These are phyloP conservation scores for Dendrocalamus latiflorus DNA, from an alignment of 202 grass and related monocot species.

Conservation along the genomic window DNA sequence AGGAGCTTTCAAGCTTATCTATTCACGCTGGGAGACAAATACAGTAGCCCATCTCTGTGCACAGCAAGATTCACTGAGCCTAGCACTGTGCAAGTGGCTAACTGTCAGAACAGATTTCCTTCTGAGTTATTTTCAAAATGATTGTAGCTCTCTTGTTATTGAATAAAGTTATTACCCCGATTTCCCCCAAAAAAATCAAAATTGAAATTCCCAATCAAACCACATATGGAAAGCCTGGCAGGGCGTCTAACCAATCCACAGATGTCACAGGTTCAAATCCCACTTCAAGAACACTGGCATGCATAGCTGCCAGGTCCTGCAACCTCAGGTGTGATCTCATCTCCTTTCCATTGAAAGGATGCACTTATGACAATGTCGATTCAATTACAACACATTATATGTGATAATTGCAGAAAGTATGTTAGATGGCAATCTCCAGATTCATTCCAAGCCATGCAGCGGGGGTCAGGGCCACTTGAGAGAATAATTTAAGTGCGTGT, in stretches of 20 bases:
- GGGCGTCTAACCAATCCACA: background rate
- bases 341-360: background rate
- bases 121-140: background rate
- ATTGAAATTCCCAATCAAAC: background rate
- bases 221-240: background rate
- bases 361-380: background rate
- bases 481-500: background rate
- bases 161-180: background rate
- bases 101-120: background rate
- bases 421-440: background rate
- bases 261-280: background rate
- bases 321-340: no score
- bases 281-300: background rate
- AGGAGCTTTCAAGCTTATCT: background rate
- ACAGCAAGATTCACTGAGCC: background rate
- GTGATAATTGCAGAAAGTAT: background rate
- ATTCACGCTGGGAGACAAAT: background rate
- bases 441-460: background rate
- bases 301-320: no score
- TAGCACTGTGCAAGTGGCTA: background rate
- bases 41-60: background rate
- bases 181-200: background rate
- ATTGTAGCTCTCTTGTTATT: background rate
- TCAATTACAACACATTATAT: background rate
- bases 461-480: background rate